Conservation (phyloP, 129 eudicot species). For the Logfia minima region DNA sequence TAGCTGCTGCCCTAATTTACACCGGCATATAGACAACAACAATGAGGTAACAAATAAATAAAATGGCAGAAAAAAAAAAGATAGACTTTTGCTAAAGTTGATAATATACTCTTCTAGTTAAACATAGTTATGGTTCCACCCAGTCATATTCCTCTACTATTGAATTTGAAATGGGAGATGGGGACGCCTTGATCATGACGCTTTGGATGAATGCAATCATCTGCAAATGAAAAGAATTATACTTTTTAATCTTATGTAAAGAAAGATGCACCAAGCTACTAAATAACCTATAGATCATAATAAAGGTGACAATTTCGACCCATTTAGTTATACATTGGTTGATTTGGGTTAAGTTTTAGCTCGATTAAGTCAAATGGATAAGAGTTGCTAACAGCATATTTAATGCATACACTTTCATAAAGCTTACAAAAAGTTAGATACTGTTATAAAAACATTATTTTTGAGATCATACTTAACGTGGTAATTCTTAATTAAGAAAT, state of each 20-base stretch:
- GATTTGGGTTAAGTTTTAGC: neutral
- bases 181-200: slow-evolving; percentile 40
- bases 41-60: no score
- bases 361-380: neutral
- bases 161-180: slow-evolving; percentile 23
- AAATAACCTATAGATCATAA: no score
- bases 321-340: neutral
- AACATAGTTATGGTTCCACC: slow-evolving; percentile 26
- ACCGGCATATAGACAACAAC: no score
- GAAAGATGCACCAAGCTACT: no score
- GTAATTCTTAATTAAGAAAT: neutral
- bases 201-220: slow-evolving; percentile 59
- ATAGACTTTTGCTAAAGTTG: no score
- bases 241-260: no score
- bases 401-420: neutral
- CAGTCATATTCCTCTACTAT: slow-evolving; percentile 5
- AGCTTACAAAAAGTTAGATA: no score
- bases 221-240: slow-evolving; percentile 30
- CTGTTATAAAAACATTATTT: no score
- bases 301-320: no score
- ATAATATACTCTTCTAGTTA: neutral
- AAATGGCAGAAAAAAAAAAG: no score
- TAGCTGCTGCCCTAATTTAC: no score
- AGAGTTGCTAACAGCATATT: no score
- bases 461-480: neutral